Evolutionary conservation across 2,329 filamentous ascomycete species (phyloP), one percentile per base, ranked within the genome.

Genomic region (Zarea fungicola): DNA sequence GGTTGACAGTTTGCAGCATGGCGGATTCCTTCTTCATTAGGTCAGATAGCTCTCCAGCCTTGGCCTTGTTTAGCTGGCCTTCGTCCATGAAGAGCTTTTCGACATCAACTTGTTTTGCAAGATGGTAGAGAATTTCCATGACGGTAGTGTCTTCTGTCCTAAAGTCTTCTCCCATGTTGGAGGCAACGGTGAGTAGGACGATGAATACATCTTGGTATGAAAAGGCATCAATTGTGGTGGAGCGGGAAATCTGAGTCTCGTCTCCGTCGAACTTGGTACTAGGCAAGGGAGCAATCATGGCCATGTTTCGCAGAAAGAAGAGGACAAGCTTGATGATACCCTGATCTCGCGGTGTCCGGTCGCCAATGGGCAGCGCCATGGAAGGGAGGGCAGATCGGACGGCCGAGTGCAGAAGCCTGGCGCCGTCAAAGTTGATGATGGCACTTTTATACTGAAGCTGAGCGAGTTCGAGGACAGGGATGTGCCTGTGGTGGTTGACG

Each of bases 101-200:
- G 3, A 86, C 77, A 63, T 96, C 85, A 13, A 97, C 83, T 18
- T 91, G 88, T 65, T 97, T 97, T 50, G 97, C 79, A 1, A 99
- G 66, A 58, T 97, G 89, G 66, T 96, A 99, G 23, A 99, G 70
- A 32, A 92, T 87, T 63, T 99, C 93, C 69, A 99, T 80, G 19
- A 96, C 68, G n/a, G 90, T 78, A 2, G 92, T 83, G 62, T 97
- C 92, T 58, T 97, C 89, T 14, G 84, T 83, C 53, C 85, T 83
- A 65, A 96, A 99, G 58, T 97, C 92, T 34, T 96, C 90, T 28
- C 88, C 89, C 73, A 96, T 92, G 54, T 92, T 95, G 2, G 91
- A 96, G 11, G 89, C 87, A 41, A 99, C 74, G 0, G 90, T 95
- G 45, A 97, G 72, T 19, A 99, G 69, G 3, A 95, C 76, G 47